phyloP scores from a whole-genome alignment of 768 basidiomycete genomes.

The Pleurotus tuoliensis region DNA sequence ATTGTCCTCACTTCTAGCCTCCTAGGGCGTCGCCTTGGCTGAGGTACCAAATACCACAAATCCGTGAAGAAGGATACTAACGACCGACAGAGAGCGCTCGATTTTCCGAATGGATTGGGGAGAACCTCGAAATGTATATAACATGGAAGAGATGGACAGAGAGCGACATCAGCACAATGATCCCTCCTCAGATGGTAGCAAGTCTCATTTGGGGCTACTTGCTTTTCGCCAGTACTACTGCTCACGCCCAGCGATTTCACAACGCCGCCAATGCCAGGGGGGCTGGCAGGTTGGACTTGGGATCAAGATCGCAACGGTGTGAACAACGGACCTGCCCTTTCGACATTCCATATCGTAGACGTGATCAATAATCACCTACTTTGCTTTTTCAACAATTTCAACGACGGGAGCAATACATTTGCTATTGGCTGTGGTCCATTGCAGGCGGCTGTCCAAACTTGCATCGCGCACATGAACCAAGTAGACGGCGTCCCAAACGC shows the following conservation, averaged over 20 bases:
- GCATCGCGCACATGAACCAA: background rate
- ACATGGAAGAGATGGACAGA: no score
- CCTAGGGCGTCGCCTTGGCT: no score
- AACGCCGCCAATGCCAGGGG: background rate
- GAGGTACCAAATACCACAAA: no score
- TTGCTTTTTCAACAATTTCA: conserved; percentile 1
- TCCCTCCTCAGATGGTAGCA: background rate
- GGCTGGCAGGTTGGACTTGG: background rate
- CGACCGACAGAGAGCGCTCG: no score
- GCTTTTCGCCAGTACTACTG: background rate
- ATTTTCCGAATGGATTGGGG: no score
- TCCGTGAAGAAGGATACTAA: no score
- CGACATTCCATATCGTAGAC: background rate
- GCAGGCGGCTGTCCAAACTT: background rate
- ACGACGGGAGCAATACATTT: background rate
- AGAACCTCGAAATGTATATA: no score
- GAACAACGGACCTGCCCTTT: background rate
- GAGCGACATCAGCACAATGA: background rate
- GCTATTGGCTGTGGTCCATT: background rate
- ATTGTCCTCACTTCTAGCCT: no score
- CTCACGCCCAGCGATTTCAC: background rate
- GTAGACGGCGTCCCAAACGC: background rate
- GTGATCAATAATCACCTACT: background rate
- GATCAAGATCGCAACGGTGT: conserved; percentile 1
- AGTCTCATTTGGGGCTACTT: background rate